phyloP scores from a whole-genome alignment of 2,329 filamentous ascomycete genomes.

The Monilinia fructigena region DNA sequence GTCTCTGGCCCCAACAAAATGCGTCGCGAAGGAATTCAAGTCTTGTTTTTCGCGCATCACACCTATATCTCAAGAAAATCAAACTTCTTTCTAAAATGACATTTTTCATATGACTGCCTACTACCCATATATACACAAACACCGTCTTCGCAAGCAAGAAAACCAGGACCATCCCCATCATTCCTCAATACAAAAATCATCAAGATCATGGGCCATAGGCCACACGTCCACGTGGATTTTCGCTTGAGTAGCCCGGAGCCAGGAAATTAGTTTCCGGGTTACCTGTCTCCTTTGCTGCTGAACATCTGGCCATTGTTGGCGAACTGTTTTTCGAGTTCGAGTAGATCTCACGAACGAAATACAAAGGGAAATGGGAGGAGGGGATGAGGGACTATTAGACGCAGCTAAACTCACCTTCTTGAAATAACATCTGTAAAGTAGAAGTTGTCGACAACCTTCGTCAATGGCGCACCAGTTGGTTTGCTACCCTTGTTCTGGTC shows the following conservation, averaged over 20 bases:
- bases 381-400: no score
- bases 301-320: conserved; percentile 97
- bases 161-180: conserved; percentile 22
- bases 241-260: conserved; percentile 59
- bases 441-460: conserved; percentile 90
- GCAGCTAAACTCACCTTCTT: conserved; percentile 66
- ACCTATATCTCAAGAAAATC: not conserved
- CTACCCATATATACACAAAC: conserved; percentile 42
- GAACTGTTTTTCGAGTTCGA: conserved; percentile 61
- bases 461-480: conserved; percentile 69
- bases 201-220: conserved; percentile 39
- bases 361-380: not conserved
- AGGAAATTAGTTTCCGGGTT: conserved; percentile 78
- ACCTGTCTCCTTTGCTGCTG: conserved; percentile 81
- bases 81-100: conserved; percentile 11
- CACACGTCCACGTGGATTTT: conserved; percentile 37
- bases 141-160: conserved; percentile 33
- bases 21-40: not conserved
- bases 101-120: conserved; percentile 35
- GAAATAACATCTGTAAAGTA: conserved; percentile 98
- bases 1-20: not conserved
- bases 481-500: conserved; percentile 92
- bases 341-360: conserved; percentile 21
- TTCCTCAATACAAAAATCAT: conserved; percentile 30
- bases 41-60: not conserved